A percentile compares a stretch with the other conserved stretches of the same genome.
Conservation (phyloP, 306 rosid species). For the Datisca glomerata region DNA sequence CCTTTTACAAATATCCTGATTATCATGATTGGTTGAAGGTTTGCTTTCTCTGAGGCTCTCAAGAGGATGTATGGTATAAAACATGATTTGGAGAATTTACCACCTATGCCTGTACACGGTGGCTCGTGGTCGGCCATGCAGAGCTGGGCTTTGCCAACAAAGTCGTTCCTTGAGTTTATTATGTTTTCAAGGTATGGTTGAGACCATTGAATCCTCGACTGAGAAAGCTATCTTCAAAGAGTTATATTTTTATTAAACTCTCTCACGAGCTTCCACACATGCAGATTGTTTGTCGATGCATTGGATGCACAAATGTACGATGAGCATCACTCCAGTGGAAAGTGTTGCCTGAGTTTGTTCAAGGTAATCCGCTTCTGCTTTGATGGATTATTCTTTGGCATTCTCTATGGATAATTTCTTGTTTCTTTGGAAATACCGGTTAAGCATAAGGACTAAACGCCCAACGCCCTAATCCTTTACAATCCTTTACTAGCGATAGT, state of each 20-base stretch:
- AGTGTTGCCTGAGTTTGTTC: constrained; percentile 64
- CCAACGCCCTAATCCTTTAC: too few species aligned
- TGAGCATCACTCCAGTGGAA: constrained; percentile 67
- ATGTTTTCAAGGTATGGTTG: constrained; percentile 84
- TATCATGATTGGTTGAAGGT: constrained; percentile 28
- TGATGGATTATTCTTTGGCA: background rate
- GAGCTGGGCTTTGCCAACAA: constrained; percentile 87
- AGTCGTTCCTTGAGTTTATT: constrained; percentile 81
- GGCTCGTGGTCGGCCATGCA: constrained; percentile 86
- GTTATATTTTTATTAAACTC: constrained; percentile 1
- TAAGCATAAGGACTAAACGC: too few species aligned
- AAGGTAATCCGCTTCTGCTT: constrained; percentile 37
- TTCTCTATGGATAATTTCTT: background rate
- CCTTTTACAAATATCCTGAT: background rate
- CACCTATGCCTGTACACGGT: constrained; percentile 76
- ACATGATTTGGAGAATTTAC: constrained; percentile 37
- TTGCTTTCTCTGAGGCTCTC: constrained; percentile 67
- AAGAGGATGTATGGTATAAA: constrained; percentile 72
- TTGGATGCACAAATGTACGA: constrained; percentile 68
- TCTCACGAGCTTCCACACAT: background rate
- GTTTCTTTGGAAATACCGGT: background rate
- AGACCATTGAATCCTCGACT: too few species aligned
- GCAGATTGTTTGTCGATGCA: constrained; percentile 93
- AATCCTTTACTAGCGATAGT: too few species aligned
- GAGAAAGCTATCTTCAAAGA: too few species aligned